Base-by-base conservation (phyloP, 2,329 filamentous ascomycete species). In the Macroventuria anomochaeta region DNA sequence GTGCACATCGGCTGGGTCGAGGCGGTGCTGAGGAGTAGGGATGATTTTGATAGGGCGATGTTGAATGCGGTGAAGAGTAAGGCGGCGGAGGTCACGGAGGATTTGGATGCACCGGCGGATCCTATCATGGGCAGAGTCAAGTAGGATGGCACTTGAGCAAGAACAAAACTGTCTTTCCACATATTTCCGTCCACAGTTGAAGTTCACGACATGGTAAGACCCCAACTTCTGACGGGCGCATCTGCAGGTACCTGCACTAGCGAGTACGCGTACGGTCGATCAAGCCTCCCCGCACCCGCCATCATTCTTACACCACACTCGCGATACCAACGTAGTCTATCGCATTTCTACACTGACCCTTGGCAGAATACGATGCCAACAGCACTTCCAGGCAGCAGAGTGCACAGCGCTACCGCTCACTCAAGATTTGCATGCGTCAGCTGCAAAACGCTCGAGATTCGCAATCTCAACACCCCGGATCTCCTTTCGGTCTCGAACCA, bases 121-220 rank as follows among this genome's bases (percentile, higher is more conserved):
- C 97, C 95, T 2, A 90, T 99, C 58, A 97, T 99, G 93, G 87
- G 90, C 58, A 93, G 91, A 77, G 85, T 97, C 41, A 95, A 93
- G 76, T 96, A 66, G 38, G 17, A 12, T 15, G 4, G 32, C 8
- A 7, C 32, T 15, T 18, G 32, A n/a, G n/a, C n/a, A n/a, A n/a
- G n/a, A n/a, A n/a, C n/a, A n/a, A n/a, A n/a, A n/a, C n/a, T n/a
- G n/a, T n/a, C n/a, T n/a, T n/a, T n/a, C n/a, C n/a, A n/a, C n/a
- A n/a, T n/a, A n/a, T n/a, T n/a, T n/a, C n/a, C n/a, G n/a, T n/a
- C n/a, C n/a, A n/a, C n/a, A n/a, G n/a, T n/a, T n/a, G n/a, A n/a
- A n/a, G n/a, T n/a, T n/a, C n/a, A n/a, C n/a, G n/a, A n/a, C n/a
- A n/a, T n/a, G n/a, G n/a, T n/a, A n/a, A n/a, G n/a, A n/a, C n/a